Percentiles rank a stretch among this genome's conserved stretches.
Evolutionary conservation across 768 basidiomycete genomes (phyloP).

Genomic region (Trametes maxima): DNA sequence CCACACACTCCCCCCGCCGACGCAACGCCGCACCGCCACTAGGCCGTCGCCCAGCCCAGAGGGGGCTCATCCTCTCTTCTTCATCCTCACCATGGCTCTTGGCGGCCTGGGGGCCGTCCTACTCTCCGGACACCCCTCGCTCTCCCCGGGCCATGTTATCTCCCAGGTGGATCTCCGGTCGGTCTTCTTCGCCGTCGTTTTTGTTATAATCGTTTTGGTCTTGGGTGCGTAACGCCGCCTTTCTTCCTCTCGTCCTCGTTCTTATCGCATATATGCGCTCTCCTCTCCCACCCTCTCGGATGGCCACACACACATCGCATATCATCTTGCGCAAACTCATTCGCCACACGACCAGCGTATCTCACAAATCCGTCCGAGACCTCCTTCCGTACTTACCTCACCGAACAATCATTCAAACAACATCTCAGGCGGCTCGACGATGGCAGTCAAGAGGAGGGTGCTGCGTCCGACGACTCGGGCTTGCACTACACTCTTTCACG

Average conservation of each 20-base stretch:
- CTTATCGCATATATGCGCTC: conserved; percentile 8
- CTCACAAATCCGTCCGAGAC: conserved; percentile 93
- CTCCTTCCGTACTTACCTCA: conserved; percentile 92
- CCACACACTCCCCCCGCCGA: conserved; percentile 24
- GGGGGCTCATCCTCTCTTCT: conserved; percentile 49
- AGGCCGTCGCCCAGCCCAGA: conserved; percentile 31
- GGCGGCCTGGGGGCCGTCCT: conserved; percentile 64
- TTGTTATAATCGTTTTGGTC: conserved; percentile 67
- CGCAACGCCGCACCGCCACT: conserved; percentile 29
- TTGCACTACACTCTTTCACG: conserved; percentile 31
- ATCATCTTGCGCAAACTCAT: conserved; percentile 2
- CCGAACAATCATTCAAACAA: conserved; percentile 95
- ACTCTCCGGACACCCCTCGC: conserved; percentile 54
- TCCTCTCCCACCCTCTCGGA: neutral
- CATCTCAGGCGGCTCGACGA: conserved; percentile 88
- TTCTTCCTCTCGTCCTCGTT: conserved; percentile 13
- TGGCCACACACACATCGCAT: neutral
- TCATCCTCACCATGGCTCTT: conserved; percentile 68
- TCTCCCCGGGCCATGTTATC: conserved; percentile 41
- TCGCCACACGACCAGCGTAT: conserved; percentile 62
- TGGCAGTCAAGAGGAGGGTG: conserved; percentile 52
- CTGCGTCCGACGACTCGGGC: conserved; percentile 33
- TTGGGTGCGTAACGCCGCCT: conserved; percentile 55
- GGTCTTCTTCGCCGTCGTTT: conserved; percentile 68
- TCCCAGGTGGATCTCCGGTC: conserved; percentile 69